These are phyloP conservation scores for Termitomyces sp. DNA, from an alignment of 768 basidiomycete genomes.

Conservation along the genomic window DNA sequence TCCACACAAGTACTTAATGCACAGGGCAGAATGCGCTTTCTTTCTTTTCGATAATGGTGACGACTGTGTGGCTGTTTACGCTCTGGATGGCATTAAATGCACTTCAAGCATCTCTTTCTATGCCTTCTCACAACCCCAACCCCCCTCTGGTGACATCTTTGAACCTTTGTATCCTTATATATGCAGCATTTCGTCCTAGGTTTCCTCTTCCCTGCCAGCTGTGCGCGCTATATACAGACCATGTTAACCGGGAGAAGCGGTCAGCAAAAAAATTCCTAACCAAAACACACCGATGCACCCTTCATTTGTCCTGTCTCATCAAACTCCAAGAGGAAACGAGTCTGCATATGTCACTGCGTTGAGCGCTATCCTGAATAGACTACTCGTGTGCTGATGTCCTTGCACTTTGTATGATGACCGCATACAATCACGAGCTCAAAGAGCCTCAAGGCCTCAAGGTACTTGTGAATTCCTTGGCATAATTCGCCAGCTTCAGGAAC, in stretches of 20 bases:
- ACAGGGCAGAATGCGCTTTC: background rate
- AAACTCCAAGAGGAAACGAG: no score
- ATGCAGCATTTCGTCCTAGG: background rate
- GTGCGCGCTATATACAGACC: background rate
- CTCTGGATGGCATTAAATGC: background rate
- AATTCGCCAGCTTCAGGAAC: background rate
- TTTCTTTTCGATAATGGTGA: background rate
- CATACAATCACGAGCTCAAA: background rate
- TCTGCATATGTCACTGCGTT: no score
- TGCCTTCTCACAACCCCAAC: background rate
- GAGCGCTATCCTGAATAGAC: no score
- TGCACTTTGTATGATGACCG: no score
- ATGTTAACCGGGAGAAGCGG: background rate
- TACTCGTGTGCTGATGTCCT: no score
- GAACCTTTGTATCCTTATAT: background rate
- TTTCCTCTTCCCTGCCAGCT: background rate
- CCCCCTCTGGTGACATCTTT: background rate
- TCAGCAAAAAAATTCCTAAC: no score
- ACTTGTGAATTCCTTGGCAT: background rate
- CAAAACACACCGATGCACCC: background rate
- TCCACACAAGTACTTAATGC: background rate
- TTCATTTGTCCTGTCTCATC: background rate
- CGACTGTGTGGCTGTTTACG: background rate
- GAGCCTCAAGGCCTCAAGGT: background rate
- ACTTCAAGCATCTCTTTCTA: background rate